A percentile compares a stretch with the other conserved stretches of the same genome.
phyloP scores from a whole-genome alignment of 805 yeast species.

The Cyberlindnera sargentensis region DNA sequence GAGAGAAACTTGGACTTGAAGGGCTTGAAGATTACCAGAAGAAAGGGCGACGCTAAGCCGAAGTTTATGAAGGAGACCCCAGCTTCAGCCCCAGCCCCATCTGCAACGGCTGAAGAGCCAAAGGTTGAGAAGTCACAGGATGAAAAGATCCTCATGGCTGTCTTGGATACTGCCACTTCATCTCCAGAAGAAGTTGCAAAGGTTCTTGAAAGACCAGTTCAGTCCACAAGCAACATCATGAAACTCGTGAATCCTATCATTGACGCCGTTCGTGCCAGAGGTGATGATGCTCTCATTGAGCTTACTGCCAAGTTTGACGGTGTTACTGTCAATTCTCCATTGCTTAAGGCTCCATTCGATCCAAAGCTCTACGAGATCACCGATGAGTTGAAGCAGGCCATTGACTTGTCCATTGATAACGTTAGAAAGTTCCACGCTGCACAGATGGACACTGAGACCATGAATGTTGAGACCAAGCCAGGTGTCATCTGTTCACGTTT shows the following conservation, averaged over 20 bases:
- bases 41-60: slow-evolving; percentile 94
- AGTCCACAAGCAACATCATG: slow-evolving; percentile 89
- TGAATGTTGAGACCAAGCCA: slow-evolving; percentile 85
- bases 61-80: slow-evolving; percentile 44
- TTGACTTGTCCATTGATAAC: slow-evolving; percentile 84
- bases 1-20: slow-evolving; percentile 81
- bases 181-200: slow-evolving; percentile 41
- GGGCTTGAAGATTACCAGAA: slow-evolving; percentile 78
- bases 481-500: slow-evolving; percentile 94
- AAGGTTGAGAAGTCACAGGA: slow-evolving; percentile 21
- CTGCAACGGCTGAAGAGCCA: slow-evolving; percentile 3
- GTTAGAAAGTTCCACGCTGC: slow-evolving; percentile 92
- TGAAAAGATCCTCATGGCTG: slow-evolving; percentile 22
- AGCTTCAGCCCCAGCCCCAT: not conserved
- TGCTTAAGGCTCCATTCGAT: slow-evolving; percentile 84
- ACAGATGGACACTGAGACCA: slow-evolving; percentile 66
- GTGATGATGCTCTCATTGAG: slow-evolving; percentile 86
- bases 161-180: slow-evolving; percentile 42
- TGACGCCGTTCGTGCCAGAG: slow-evolving; percentile 63
- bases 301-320: slow-evolving; percentile 88
- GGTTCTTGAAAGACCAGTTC: slow-evolving; percentile 90
- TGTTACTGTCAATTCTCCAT: slow-evolving; percentile 64
- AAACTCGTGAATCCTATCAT: slow-evolving; percentile 87
- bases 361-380: slow-evolving; percentile 64
- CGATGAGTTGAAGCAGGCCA: slow-evolving; percentile 71